Conservation (phyloP, 768 basidiomycete species). For the Cystobasidiopsis lactophilus region DNA sequence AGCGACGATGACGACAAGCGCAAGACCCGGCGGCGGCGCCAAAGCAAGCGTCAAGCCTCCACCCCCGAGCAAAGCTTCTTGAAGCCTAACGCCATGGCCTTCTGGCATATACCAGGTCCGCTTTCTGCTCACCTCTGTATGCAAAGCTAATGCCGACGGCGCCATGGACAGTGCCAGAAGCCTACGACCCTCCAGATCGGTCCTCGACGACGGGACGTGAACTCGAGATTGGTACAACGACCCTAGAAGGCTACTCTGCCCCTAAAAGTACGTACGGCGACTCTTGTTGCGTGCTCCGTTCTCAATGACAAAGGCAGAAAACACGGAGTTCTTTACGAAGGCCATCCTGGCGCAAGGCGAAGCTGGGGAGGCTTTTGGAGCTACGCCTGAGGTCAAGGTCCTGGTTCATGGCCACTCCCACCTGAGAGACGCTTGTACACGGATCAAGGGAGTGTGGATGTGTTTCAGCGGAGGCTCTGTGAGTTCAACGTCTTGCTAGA, state of each 20-base stretch:
- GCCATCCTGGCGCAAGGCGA: constrained; percentile 54
- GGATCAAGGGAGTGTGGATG: constrained; percentile 69
- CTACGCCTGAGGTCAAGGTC: constrained; percentile 26
- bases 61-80: constrained; percentile 32
- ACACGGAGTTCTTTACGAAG: constrained; percentile 64
- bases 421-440: constrained; percentile 13
- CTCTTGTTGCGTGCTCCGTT: background rate
- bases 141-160: background rate
- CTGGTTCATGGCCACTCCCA: constrained; percentile 82
- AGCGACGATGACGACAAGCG: background rate
- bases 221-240: constrained; percentile 42
- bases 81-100: constrained; percentile 89
- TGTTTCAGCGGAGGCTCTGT: constrained; percentile 48
- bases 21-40: background rate
- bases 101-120: constrained; percentile 71
- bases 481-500: background rate
- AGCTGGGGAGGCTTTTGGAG: constrained; percentile 25
- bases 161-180: constrained; percentile 36
- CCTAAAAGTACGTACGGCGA: constrained; percentile 11
- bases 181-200: constrained; percentile 46
- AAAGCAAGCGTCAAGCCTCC: background rate
- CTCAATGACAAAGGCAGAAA: constrained; percentile 21
- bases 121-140: background rate
- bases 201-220: constrained; percentile 37
- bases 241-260: constrained; percentile 13